phyloP scores from a whole-genome alignment of 768 basidiomycete species.

The Mycena rebaudengoi region DNA sequence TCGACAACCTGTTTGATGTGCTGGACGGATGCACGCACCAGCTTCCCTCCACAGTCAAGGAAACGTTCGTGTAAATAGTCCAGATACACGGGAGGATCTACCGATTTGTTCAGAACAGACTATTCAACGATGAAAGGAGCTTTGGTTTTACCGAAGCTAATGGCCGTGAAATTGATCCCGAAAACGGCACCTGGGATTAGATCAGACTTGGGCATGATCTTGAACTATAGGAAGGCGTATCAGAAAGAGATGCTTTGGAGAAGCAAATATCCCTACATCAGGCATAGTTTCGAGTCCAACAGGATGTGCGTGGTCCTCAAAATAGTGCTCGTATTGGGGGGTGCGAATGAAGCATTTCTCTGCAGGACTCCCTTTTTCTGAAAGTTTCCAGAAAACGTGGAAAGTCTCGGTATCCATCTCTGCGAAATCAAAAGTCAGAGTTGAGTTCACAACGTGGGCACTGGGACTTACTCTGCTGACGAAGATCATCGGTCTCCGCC shows the following conservation, averaged over 20 bases:
- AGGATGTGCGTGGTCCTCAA: slow-evolving; percentile 35
- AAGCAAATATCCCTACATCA: slow-evolving; percentile 30
- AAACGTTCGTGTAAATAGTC: slow-evolving; percentile 71
- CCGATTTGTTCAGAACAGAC: background rate
- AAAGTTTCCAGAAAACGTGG: slow-evolving; percentile 59
- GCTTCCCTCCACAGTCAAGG: slow-evolving; percentile 58
- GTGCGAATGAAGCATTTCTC: slow-evolving; percentile 59
- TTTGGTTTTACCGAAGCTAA: slow-evolving; percentile 10
- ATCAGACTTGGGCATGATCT: slow-evolving; percentile 4
- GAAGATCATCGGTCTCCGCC: slow-evolving; percentile 11
- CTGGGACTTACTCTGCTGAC: slow-evolving; percentile 9
- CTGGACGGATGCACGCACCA: slow-evolving; percentile 59
- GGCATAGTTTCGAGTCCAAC: slow-evolving; percentile 46
- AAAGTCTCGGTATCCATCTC: slow-evolving; percentile 66
- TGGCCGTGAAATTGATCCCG: slow-evolving; percentile 9
- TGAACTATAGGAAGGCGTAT: slow-evolving; percentile 3
- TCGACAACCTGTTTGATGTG: slow-evolving; percentile 68
- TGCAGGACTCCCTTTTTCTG: slow-evolving; percentile 47
- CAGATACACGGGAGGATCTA: slow-evolving; percentile 67
- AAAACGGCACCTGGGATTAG: slow-evolving; percentile 19
- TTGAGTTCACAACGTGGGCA: background rate
- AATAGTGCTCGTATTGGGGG: slow-evolving; percentile 55
- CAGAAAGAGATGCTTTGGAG: background rate
- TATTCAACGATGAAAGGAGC: background rate
- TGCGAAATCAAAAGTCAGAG: slow-evolving; percentile 27